Evolutionary conservation across 2,329 filamentous ascomycete genomes (phyloP), one percentile per base, ranked within the genome.

Genomic region (Nannizziopsis arthrosporioides): DNA sequence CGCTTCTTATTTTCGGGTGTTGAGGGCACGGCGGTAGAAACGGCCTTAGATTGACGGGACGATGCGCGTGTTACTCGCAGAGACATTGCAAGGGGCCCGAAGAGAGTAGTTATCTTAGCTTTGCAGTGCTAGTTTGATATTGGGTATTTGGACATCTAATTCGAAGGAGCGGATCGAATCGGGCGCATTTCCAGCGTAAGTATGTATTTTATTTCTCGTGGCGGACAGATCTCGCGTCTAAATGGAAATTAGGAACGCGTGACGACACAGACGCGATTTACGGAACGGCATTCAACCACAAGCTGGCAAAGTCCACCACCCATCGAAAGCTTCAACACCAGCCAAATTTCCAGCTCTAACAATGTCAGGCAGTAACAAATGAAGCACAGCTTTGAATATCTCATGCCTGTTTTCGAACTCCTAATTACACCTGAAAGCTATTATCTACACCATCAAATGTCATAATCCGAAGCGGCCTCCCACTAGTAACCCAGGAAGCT

Each of bases 31-130:
- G 17, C 37, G 15, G 12, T 15, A 19, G 18, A 19, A 14, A 14
- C 19, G 40, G 38, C 39, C 17, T 12, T 15, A 30, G 45, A 47
- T 5, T 35, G 47, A 34, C 47, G 40, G 32, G 47, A 44, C 12
- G 41, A 14, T 1, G 47, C 40, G 39, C 47, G 47, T 31, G 47
- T 44, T 14, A 31, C 31, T 14, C 47, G 40, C 10, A 42, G 18
- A 32, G 42, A 22, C 47, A 49, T 49, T 36, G 47, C 45, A 44
- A 19, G 6, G 17, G 34, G 11, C 4, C 4, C 14, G 15, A 3
- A 35, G 35, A 19, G 32, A 2, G n/a, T 15, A 14, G 11, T 10
- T 10, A 18, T 39, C 6, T n/a, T 8, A n/a, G n/a, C n/a, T n/a
- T n/a, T n/a, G n/a, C n/a, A n/a, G n/a, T 27, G 22, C 22, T 27